Base-by-base conservation (phyloP, 192 early-diverging fungal genomes). In the Podila epicladia region DNA sequence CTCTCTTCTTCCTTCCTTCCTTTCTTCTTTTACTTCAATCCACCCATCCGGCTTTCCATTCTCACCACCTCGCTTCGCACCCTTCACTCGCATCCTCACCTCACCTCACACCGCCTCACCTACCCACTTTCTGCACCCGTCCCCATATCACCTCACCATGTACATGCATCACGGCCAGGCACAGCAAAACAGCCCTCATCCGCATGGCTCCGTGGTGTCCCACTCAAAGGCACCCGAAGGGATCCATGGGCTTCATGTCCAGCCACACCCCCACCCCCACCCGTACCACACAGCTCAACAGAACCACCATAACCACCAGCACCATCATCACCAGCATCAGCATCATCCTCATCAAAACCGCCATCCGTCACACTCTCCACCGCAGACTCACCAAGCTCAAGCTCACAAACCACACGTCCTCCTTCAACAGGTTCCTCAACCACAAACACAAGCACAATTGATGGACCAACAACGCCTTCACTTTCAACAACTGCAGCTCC, bases 401-500 rank as follows among this genome's bases (percentile, higher is more conserved):
- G 9, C 41, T 5, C 64, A 22, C 19, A 24, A 19, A 50, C 64
- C 64, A 17, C 24, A 24, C 49, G 20, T 19, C 29, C 19, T 7
- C 2, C 60, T 13, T 11, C 45, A 53, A 26, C 48, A n/a, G 22
- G 28, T 49, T 24, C 50, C 50, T 63, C 31, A 53, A 31, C 22
- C 26, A 26, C 61, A 37, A n/a, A 48, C 53, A 38, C 61, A 62
- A 17, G 33, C 33, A 2, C 20, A 55, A 1, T 9, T 55, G 53
- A 6, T 55, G 53, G 53, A 55, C 9, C 53, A 55, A 55, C 53
- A 55, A n/a, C 53, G 19, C 62, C 24, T 22, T 28, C 31, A 55
- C 20, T 55, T 22, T 20, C 53, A 55, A 55, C 53, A 73, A 26
- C 69, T 55, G 9, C 72, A 73, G 24, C 61, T 68, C n/a, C 64